These are phyloP conservation scores for Pyrrhoderma lamaoense DNA, from an alignment of 1,284 basidiomycete species.

Conservation along the genomic window DNA sequence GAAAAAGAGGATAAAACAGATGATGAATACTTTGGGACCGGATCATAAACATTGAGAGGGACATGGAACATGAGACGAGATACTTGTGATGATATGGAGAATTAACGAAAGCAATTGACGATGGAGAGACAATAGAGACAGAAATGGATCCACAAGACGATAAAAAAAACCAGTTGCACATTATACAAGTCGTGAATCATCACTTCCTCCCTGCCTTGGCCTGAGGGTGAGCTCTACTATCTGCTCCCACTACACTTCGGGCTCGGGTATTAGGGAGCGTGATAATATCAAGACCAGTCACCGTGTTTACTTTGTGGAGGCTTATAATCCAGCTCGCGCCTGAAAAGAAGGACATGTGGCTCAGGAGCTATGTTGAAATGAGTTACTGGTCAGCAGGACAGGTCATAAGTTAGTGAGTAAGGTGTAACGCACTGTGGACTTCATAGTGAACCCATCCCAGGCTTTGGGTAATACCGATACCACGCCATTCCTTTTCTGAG, in stretches of 20 bases:
- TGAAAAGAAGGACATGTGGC: conserved; percentile 78
- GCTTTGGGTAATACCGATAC: conserved; percentile 93
- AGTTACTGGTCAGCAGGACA: not conserved
- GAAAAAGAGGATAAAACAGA: not conserved
- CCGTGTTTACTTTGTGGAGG: conserved; percentile 17
- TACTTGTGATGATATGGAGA: not conserved
- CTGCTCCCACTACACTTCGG: conserved; percentile 3
- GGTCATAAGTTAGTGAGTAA: not conserved
- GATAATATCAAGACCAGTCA: not conserved
- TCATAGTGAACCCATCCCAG: conserved; percentile 97
- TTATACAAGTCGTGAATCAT: no score
- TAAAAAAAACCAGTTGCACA: not conserved
- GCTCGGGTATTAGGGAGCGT: not conserved
- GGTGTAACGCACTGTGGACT: conserved; percentile 86
- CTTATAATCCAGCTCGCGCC: conserved; percentile 59
- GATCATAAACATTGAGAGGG: not conserved
- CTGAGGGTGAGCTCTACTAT: conserved; percentile 7
- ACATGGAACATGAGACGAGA: not conserved
- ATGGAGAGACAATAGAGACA: not conserved
- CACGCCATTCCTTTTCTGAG: conserved; percentile 86
- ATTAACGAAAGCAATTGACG: no score
- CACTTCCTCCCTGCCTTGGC: conserved; percentile 3
- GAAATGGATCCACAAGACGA: not conserved
- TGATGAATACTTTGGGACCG: not conserved
- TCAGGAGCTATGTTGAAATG: conserved; percentile 58